Evolutionary conservation across 768 basidiomycete genomes (phyloP).

Genomic region (Brasilioporus rufonigricans): DNA sequence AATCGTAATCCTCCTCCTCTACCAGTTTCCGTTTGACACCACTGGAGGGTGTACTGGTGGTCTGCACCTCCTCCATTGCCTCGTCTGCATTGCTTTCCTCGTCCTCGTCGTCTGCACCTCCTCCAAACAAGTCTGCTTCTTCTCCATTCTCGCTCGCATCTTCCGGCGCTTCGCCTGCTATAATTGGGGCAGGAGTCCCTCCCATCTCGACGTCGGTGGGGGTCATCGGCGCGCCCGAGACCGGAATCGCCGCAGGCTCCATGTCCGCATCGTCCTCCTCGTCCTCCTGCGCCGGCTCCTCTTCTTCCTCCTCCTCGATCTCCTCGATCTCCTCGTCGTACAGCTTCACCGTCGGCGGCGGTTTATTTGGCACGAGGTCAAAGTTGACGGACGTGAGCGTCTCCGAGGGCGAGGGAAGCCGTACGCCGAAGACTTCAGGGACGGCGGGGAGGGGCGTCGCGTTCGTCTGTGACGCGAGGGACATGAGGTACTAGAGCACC

Average conservation of each 20-base stretch:
- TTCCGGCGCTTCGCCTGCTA: conserved; percentile 42
- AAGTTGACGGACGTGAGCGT: conserved; percentile 81
- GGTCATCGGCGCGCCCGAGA: conserved; percentile 36
- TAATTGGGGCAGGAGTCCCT: conserved; percentile 31
- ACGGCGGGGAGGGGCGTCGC: conserved; percentile 76
- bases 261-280: conserved; percentile 58
- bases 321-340: conserved; percentile 84
- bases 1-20: conserved; percentile 88
- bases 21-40: conserved; percentile 78
- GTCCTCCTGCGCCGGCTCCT: conserved; percentile 48
- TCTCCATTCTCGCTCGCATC: conserved; percentile 71
- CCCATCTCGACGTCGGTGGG: conserved; percentile 66
- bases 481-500: conserved; percentile 60
- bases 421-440: conserved; percentile 86
- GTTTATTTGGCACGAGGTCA: conserved; percentile 81
- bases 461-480: conserved; percentile 82
- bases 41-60: conserved; percentile 50
- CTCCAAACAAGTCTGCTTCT: conserved; percentile 73
- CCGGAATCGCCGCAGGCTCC: conserved; percentile 59
- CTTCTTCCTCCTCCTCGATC: conserved; percentile 50
- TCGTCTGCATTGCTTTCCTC: conserved; percentile 56
- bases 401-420: conserved; percentile 66
- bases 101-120: conserved; percentile 72
- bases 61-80: conserved; percentile 75
- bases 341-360: conserved; percentile 70